Base-by-base conservation (phyloP, 768 basidiomycete species). In the Mycena albidolilacea region DNA sequence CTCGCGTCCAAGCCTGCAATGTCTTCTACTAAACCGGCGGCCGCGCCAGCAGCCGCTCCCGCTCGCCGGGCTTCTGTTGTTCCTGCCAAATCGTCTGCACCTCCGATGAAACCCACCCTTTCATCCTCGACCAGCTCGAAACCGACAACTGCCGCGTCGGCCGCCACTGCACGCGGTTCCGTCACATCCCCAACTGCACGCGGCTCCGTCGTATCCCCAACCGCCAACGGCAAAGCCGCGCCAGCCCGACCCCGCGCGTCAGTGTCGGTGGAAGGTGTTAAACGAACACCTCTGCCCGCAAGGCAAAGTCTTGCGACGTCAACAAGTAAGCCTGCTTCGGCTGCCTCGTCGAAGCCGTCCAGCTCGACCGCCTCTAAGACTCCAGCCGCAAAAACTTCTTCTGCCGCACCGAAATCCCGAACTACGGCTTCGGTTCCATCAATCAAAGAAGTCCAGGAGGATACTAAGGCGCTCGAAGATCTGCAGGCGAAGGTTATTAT, bases 351-450 rank as follows among this genome's bases (percentile, higher is more conserved):
- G 1, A 84, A 84, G 39, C 78, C 83, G 7, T 37, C 71, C 55
- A 72, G 30, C 46, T 52, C 72, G 38, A 48, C 68, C 57, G 23
- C 79, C 38, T 19, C 15, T 23, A 78, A 71, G 67, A 59, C 73
- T 52, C 65, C 83, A 37, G 59, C 83, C 6, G 78, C 84, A 2
- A 84, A 84, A 39, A 76, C 84, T 67, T 78, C 85, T 37, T 72
- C 85, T 55, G 75, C 82, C 64, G 77, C 84, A 38, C 76, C 84
- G 10, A 88, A 84, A 67, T 80, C 87, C 67, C 86, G 89, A 19
- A 81, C 88, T 38, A 77, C 89, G 48, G 83, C 86, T 35, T 95
- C 94, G 15, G 90, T 95, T 60, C 87, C 92, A n/a, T 94, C 94
- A 10, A 90, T 95, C 70, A 88, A 86, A 70, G 94, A 94, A 76